Percentiles rank a stretch among this genome's conserved stretches.
Evolutionary conservation across 1,284 basidiomycete species (phyloP).

Genomic region (Trametes hirsuta): DNA sequence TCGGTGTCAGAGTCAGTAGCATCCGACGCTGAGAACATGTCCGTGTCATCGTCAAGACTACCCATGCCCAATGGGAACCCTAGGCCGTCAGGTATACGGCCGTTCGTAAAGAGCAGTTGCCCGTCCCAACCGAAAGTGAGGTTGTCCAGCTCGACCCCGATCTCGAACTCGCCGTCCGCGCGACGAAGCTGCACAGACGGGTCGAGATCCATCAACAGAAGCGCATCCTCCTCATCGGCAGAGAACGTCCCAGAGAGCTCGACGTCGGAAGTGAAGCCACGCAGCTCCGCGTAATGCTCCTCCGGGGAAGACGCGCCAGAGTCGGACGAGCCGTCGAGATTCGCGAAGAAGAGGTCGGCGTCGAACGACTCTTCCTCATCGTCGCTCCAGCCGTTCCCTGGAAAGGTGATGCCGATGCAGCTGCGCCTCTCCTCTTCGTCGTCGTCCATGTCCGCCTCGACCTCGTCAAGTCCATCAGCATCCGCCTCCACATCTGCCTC

Average conservation of each 20-base stretch:
- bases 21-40: slow-evolving; percentile 30
- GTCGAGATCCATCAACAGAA: slow-evolving; percentile 36
- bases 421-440: slow-evolving; percentile 36
- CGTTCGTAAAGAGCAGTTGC: slow-evolving; percentile 25
- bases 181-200: slow-evolving; percentile 34
- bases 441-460: slow-evolving; percentile 37
- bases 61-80: slow-evolving; percentile 20
- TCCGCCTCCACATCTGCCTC: slow-evolving; percentile 47
- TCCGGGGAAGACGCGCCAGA: slow-evolving; percentile 39
- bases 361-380: slow-evolving; percentile 75
- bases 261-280: slow-evolving; percentile 32
- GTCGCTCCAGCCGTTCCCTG: slow-evolving; percentile 70
- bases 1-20: slow-evolving; percentile 34
- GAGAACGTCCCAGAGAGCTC: slow-evolving; percentile 30
- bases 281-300: slow-evolving; percentile 38
- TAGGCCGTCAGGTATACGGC: slow-evolving; percentile 20
- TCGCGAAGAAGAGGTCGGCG: slow-evolving; percentile 78
- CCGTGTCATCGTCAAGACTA: slow-evolving; percentile 29
- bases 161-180: slow-evolving; percentile 32
- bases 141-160: slow-evolving; percentile 33
- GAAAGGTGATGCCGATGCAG: slow-evolving; percentile 48
- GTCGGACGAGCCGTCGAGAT: slow-evolving; percentile 58
- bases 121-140: slow-evolving; percentile 35
- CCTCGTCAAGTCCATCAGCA: slow-evolving; percentile 43
- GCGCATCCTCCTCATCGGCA: slow-evolving; percentile 35